Base-by-base conservation (phyloP, 2,329 filamentous ascomycete species). In the Pseudogymnoascus sp. region DNA sequence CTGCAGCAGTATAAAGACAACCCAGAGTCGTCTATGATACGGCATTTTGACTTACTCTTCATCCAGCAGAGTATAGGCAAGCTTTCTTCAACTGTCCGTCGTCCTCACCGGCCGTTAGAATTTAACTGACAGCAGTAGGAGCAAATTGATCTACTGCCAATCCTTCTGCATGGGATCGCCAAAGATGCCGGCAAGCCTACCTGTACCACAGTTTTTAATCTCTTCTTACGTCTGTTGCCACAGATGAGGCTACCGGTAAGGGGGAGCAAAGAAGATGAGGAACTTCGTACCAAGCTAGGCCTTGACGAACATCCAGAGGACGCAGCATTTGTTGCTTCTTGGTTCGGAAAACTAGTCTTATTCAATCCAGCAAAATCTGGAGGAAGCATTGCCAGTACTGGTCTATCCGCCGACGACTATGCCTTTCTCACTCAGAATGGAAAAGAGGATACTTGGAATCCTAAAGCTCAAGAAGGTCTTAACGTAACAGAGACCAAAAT, bases 1-100 rank as follows among this genome's bases (percentile, higher is more conserved):
- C 75, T 97, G 62, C 88, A 92, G 68, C 94, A 97, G 73, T 97
- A 96, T 80, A 96, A 95, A 74, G 84, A 90, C 22, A 85, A 74
- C 59, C 68, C 84, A 38, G 80, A 85, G 39, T 88, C 87, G 11
- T 79, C 87, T 0, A 80, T 97, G 38, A 85, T 99, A 66, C 88
- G 91, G 66, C 90, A 96, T 72, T 89, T 97, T 68, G 92, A 97
- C 75, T 78, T 97, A 41, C 81, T 89, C 16, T 96, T 96, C 72
- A 89, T 97, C 38, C 90, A 95, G 70, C 91, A 96, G 72, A 94
- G 93, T 39, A 79, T 90, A 49, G 81, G 82, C 60, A 80, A 87
- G 59, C 74, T 90, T 19, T 78, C 81, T 2, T 73, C 80, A 9
- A 73, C 76, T 14, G 75, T 76, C 63, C 62, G 66, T 64, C 42